A percentile compares a stretch with the other conserved stretches of the same genome.
Evolutionary conservation across 1,139 yeast species (phyloP).

Genomic region (Candida sp.): DNA sequence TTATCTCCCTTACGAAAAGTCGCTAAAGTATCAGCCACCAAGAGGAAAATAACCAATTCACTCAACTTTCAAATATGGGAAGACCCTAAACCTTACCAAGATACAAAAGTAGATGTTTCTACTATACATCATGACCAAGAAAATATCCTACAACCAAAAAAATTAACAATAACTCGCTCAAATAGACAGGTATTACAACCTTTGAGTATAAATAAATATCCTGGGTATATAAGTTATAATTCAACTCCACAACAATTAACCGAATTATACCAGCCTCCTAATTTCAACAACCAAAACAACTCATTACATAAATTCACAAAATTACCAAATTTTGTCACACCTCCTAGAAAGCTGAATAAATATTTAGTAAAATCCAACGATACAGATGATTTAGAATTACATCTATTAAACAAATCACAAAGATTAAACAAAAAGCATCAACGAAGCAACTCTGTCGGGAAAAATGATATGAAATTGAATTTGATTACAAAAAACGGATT

Average conservation of each 20-base stretch:
- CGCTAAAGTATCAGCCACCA: slow-evolving; percentile 10
- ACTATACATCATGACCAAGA: slow-evolving; percentile 39
- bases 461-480: slow-evolving; percentile 31
- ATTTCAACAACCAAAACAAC: slow-evolving; percentile 29
- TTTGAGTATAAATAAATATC: slow-evolving; percentile 29
- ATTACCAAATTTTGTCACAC: slow-evolving; percentile 33
- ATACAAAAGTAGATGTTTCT: slow-evolving; percentile 8
- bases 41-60: slow-evolving; percentile 3
- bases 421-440: slow-evolving; percentile 14
- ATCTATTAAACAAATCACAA: slow-evolving; percentile 15
- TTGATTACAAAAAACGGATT: slow-evolving; percentile 30
- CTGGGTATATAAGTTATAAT: slow-evolving; percentile 24
- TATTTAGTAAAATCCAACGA: slow-evolving; percentile 24
- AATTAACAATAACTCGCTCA: slow-evolving; percentile 11
- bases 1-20: slow-evolving; percentile 7
- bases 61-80: slow-evolving; percentile 37
- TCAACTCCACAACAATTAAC: slow-evolving; percentile 16
- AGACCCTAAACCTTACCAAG: slow-evolving; percentile 17
- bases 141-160: slow-evolving; percentile 42
- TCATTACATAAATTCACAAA: slow-evolving; percentile 31
- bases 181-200: slow-evolving; percentile 30
- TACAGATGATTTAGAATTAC: slow-evolving; percentile 28
- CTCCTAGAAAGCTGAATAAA: slow-evolving; percentile 22
- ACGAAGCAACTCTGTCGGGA: slow-evolving; percentile 39
- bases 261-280: slow-evolving; percentile 31